Conservation (phyloP, 2,329 filamentous ascomycete genomes). For the Diaporthe amygdali region DNA sequence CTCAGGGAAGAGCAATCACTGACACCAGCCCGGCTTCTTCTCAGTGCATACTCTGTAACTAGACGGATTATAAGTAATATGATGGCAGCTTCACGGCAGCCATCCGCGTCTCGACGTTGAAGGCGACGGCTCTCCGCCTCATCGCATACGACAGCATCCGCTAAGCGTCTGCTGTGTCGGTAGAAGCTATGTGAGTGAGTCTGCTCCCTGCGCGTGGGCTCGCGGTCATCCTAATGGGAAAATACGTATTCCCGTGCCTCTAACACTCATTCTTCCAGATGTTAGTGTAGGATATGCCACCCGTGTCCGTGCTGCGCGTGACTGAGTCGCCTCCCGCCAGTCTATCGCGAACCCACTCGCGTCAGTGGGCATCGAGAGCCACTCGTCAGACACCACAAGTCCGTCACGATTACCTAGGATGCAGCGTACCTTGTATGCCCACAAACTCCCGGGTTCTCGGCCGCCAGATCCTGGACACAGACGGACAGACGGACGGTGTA, state of each 20-base stretch:
- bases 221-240: background rate
- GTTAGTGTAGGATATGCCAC: background rate
- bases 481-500: background rate
- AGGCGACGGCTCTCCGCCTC: background rate
- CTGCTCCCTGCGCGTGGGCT: background rate
- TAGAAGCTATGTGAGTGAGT: background rate
- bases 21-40: background rate
- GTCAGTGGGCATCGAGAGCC: background rate
- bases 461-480: background rate
- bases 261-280: background rate
- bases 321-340: background rate
- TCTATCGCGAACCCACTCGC: background rate
- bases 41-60: background rate
- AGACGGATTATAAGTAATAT: background rate
- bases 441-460: background rate
- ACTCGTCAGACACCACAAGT: background rate
- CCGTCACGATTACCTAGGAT: background rate
- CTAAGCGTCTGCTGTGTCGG: background rate
- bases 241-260: background rate
- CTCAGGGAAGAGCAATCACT: background rate
- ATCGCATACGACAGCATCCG: background rate
- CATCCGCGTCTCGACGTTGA: background rate
- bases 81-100: background rate
- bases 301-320: background rate
- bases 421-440: background rate